Percentiles rank a stretch among this genome's conserved stretches.
phyloP scores from a whole-genome alignment of 805 yeast species.

The Kazachstania africana region DNA sequence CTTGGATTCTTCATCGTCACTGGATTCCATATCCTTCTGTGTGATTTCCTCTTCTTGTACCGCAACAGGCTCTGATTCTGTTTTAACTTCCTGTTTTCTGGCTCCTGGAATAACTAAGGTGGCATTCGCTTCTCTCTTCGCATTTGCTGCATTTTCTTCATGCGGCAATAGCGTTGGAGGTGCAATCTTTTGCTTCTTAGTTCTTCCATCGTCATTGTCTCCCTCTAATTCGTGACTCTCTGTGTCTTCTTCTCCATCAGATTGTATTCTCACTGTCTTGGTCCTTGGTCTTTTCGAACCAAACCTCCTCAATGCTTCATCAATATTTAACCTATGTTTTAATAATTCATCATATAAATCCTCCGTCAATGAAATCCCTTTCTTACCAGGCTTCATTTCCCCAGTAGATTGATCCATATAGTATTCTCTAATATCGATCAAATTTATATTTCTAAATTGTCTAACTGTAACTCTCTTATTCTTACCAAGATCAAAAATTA shows the following conservation, averaged over 20 bases:
- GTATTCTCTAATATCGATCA: constrained; percentile 79
- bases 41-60: no score
- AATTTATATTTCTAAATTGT: constrained; percentile 49
- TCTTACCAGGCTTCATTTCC: constrained; percentile 68
- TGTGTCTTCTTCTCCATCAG: constrained; percentile 22
- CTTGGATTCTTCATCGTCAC: constrained; percentile 27
- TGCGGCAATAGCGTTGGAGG: constrained; percentile 25
- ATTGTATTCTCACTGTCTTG: constrained; percentile 18
- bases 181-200: constrained; percentile 21
- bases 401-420: constrained; percentile 48
- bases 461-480: constrained; percentile 66
- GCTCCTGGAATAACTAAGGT: constrained; percentile 22
- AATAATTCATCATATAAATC: constrained; percentile 27
- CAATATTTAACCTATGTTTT: constrained; percentile 26
- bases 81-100: constrained; percentile 8
- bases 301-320: constrained; percentile 26
- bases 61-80: background rate
- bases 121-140: constrained; percentile 24
- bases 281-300: constrained; percentile 27
- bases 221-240: constrained; percentile 4
- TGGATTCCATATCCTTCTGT: constrained; percentile 12
- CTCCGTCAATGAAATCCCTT: constrained; percentile 35
- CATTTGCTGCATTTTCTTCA: constrained; percentile 22
- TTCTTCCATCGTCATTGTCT: constrained; percentile 1
- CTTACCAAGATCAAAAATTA: constrained; percentile 35